phyloP scores from a whole-genome alignment of 2,329 filamentous ascomycete species.

The Neurospora sp. region DNA sequence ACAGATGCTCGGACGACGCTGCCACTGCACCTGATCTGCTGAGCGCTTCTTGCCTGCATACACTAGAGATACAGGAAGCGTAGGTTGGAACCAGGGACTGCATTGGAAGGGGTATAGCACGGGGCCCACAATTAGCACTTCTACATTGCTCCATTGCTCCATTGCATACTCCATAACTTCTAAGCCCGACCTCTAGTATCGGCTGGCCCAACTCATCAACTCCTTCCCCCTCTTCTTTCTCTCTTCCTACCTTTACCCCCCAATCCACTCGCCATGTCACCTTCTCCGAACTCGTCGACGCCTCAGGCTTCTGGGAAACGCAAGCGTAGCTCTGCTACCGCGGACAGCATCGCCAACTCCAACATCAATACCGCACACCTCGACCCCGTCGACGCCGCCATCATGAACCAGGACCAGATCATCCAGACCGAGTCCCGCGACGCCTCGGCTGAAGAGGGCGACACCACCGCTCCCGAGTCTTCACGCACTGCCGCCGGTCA shows the following conservation, averaged over 20 bases:
- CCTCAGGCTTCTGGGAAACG: slow-evolving; percentile 53
- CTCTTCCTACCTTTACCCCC: background rate
- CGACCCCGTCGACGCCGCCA: slow-evolving; percentile 13
- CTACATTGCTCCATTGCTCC: background rate
- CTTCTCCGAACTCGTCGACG: slow-evolving; percentile 43
- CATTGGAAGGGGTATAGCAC: background rate
- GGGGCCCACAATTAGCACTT: slow-evolving; percentile 1
- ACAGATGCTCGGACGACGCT: background rate
- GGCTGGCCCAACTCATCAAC: background rate
- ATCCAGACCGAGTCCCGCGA: slow-evolving; percentile 68
- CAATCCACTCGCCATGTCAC: slow-evolving; percentile 38
- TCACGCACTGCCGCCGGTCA: slow-evolving; percentile 34
- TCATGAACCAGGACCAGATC: slow-evolving; percentile 39
- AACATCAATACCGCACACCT: slow-evolving; percentile 25
- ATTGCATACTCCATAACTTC: background rate
- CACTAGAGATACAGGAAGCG: background rate
- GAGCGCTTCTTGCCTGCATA: background rate
- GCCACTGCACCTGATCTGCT: background rate
- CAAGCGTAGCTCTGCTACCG: slow-evolving; percentile 60
- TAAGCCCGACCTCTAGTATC: background rate
- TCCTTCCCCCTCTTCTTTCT: slow-evolving; percentile 4
- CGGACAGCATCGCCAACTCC: slow-evolving; percentile 34
- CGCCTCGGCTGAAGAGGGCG: slow-evolving; percentile 72
- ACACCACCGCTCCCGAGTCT: slow-evolving; percentile 58
- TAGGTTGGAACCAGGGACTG: background rate